Base-by-base conservation (phyloP, 208 protist species). In the Polymyxa betae region DNA sequence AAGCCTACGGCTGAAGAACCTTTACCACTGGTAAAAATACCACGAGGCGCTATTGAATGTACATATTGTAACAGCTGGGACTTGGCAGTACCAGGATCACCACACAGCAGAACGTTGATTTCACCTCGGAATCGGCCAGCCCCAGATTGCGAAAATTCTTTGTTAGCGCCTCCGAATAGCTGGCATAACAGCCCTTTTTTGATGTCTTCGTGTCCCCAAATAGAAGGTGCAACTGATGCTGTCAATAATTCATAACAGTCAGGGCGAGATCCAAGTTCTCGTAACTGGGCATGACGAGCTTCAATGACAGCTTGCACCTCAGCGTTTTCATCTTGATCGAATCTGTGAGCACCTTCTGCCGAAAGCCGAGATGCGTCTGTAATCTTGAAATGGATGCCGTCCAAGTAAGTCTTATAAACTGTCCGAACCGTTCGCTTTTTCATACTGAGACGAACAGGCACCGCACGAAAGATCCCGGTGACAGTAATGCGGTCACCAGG, bases 31-130 rank as follows among this genome's bases (percentile, higher is more conserved):
- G 98, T 99, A 95, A 99, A 99, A 40, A 99, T 97, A 38, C 98
- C 98, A 54, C 98, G 96, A 46, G 98, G 98, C 0, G 98, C 96
- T 41, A 99, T 96, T 92, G 98, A 96, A 91, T 99, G 96, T 32
- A 99, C 98, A 90, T 98, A 98, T 16, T 97, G 96, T 0, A 99
- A 95, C n/a, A 99, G 94, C 94, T 99, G 98, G 44, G 97, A 99
- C 94, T 99, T 99, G 46, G 96, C 96, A n/a, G 98, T 98, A 93
- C 98, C 98, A 38, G 99, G 99, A 93, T 99, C 99, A 44, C 99
- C 99, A 92, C 97, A 98, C 0, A 99, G 93, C 45, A 99, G 95
- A 45, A 99, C 96, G 93, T 99, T 99, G 38, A 99, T 97, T 87
- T 99, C 98, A 5, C 97, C 96, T 54, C 98, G 78, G 45, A 88